Base-by-base conservation (phyloP, 768 basidiomycete genomes). In the Asterophora parasitica region DNA sequence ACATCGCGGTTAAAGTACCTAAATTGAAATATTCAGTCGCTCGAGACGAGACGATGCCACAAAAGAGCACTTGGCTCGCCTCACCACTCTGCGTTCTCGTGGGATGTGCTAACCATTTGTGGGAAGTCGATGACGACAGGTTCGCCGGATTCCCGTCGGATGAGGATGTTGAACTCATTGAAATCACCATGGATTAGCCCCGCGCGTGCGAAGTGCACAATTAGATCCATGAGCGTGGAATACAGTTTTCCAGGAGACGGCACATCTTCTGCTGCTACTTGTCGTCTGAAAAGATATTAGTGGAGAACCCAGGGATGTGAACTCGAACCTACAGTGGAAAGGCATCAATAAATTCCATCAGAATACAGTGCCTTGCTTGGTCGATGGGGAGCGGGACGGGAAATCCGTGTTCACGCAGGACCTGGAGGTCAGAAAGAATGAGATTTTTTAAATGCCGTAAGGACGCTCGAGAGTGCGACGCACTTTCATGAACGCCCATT, bases 1-100 rank as follows among this genome's bases (percentile, higher is more conserved):
- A 99, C 96, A 66, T 99, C 96, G 16, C 96, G 85, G 66, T 98
- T 95, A 70, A 99, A 99, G 70, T 96, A 99, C 91, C 94, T 95
- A 52, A 48, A 49, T n/a, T 54, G 38, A 45, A 50, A 27, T 31
- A 44, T 23, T 23, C 23, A 23, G 23, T 6, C 3, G 6, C 23
- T 23, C 23, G 23, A 23, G 23, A 23, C 23, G 46, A 49, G 47
- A 49, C 44, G 46, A 44, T 39, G 10, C 15, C n/a, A 39, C 39
- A 45, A 50, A 51, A 46, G 39, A 41, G 36, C 27, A 44, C 39
- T 12, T 30, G 7, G 55, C n/a, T n/a, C n/a, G n/a, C n/a, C 82
- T 65, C 57, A 92, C 92, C 88, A 96, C 71, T 98, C 96, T 4
- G 96, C 96, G 63, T 99, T 96, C 58, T 83, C 81, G 56, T 99